Evolutionary conservation across 225 moss, liverwort and hornwort species (phyloP), one percentile per base, ranked within the genome.

Genomic region (Lunularia cruciata): DNA sequence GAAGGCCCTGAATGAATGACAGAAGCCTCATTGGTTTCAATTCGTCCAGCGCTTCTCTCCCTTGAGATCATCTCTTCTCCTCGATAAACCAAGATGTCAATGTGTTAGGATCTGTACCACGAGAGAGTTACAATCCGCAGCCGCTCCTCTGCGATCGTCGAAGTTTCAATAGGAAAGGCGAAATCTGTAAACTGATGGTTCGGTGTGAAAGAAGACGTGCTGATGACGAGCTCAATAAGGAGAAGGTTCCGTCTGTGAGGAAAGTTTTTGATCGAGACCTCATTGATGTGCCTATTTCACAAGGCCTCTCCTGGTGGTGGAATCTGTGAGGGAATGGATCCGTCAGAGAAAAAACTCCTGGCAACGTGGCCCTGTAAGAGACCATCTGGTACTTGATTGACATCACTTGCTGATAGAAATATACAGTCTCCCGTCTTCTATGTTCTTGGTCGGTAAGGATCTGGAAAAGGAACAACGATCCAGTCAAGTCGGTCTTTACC

Each of bases 11-110:
- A 19, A 28, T 42, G 38, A 8, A 42, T 34, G 20, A 69, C 11
- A 34, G 32, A 19, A 49, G 32, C 30, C 20, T 48, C 47, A 30
- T 6, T 55, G 32, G 30, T n/a, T 6, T 42, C 69, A 34, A 51
- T 36, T 51, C 51, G 49, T 35, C 49, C 34, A 67, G 26, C 18
- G 18, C 33, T 15, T 52, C 51, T 36, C 34, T 51, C 67, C 51
- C 51, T 22, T 6, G 51, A 20, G 2, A 67, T n/a, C 67, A 67
- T 67, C 23, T 65, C 42, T 18, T 34, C 67, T 36, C 35, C 15
- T 5, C 20, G 25, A 42, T 43, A 26, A 30, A 31, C 0, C 31
- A 3, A 31, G 30, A 64, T 26, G 30, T 22, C 31, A 5, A 3
- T 4, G 16, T 30, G 32, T 26, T 23, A 23, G 12, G 13, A 40